Evolutionary conservation across 129 eudicot species (phyloP), one percentile per base, ranked within the genome.

Genomic region (Glebionis coronaria): DNA sequence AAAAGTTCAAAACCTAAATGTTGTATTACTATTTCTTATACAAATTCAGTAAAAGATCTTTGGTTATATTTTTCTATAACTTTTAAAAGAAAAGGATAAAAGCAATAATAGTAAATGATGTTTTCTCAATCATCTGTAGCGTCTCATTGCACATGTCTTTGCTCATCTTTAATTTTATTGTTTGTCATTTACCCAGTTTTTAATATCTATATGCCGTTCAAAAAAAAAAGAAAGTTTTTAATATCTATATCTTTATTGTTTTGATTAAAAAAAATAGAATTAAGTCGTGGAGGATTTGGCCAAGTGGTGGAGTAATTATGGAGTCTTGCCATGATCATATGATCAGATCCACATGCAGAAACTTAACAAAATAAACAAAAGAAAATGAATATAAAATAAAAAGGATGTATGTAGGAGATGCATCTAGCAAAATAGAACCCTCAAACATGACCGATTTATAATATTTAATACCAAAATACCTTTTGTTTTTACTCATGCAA

Each of bases 341-440:
- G 70, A 69, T 55, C 63, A 44, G 56, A 69, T 56, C 54, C 73
- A 69, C 73, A 56, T 69, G 65, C 55, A 69, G 23, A 69, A 56
- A 50, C 16, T 46, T 28, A 35, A 35, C 42, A 9, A 35, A 35
- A 35, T 35, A 35, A 35, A 35, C 42, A 35, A 35, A 35, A 61
- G n/a, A 42, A 38, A 0, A 49, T 25, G 14, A 14, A 46, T 19
- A 56, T 38, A 63, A 20, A 65, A 13, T 28, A 66, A 2, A n/a
- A 28, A 49, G 44, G 23, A 46, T 46, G n/a, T 21, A 28, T 3
- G 13, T 47, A 31, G 66, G 66, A 35, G 21, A 61, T 61, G 50
- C 47, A 38, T 16, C 49, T 61, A 27, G 28, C 66, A 61, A 59
- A 61, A 61, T 47, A 9, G 4, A 38, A 38, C 27, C 21, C 9